Conservation (phyloP, 2,329 filamentous ascomycete species). For the Cucurbitaria berberidis region DNA sequence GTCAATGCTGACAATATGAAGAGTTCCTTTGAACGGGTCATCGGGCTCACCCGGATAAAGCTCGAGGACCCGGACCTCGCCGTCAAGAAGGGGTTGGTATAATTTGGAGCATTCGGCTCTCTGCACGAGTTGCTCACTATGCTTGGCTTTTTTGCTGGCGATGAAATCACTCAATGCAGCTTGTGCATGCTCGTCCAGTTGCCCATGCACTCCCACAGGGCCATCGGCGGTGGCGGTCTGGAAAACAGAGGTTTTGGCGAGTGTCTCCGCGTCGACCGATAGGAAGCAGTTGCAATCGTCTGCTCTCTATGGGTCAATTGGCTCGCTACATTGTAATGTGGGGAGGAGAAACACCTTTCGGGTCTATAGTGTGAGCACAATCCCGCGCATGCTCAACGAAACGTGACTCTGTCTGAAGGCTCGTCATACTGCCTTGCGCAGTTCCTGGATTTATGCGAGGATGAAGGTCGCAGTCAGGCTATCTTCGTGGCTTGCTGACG, state of each 20-base stretch:
- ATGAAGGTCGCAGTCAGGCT: no score
- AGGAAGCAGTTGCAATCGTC: constrained; percentile 10
- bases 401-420: background rate
- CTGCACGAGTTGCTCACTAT: background rate
- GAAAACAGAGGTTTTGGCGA: constrained; percentile 16
- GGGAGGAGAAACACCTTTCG: constrained; percentile 9
- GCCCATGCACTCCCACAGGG: constrained; percentile 2
- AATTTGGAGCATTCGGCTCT: background rate
- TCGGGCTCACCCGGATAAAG: constrained; percentile 17
- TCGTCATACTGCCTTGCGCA: background rate
- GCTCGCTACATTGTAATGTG: background rate
- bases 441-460: no score
- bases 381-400: constrained; percentile 13
- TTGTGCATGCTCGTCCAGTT: constrained; percentile 13
- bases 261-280: constrained; percentile 6
- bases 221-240: constrained; percentile 10
- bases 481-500: no score
- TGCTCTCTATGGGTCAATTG: no score
- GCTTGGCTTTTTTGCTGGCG: background rate
- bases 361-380: constrained; percentile 10
- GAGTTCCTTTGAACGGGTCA: constrained; percentile 9
- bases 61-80: constrained; percentile 32
- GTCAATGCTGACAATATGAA: constrained; percentile 28
- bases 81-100: constrained; percentile 11
- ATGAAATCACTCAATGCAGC: constrained; percentile 12